Evolutionary conservation across 768 basidiomycete species (phyloP).

Genomic region (Pilatotrama ljubarskyi): DNA sequence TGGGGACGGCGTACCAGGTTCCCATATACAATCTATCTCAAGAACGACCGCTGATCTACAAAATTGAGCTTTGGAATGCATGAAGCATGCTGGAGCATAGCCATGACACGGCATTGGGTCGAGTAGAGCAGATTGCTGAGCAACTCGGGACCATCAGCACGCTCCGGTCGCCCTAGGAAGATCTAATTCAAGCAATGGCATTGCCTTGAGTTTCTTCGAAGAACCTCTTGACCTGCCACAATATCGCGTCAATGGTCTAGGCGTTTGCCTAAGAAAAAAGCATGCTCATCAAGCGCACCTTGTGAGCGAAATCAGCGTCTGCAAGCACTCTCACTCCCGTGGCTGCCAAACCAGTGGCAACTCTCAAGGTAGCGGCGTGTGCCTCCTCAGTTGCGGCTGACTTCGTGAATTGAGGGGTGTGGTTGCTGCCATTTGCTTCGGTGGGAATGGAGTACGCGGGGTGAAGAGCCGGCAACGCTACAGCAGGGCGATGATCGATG

Average conservation of each 20-base stretch:
- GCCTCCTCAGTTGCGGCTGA: constrained; percentile 62
- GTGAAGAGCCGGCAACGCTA: constrained; percentile 30
- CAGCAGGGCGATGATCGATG: background rate
- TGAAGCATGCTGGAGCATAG: too few relatives aligned
- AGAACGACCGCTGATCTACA: background rate
- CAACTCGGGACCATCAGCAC: too few relatives aligned
- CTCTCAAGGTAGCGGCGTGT: constrained; percentile 56
- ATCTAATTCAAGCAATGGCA: background rate
- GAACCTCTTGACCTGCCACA: constrained; percentile 5
- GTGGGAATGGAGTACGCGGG: constrained; percentile 58
- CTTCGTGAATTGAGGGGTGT: constrained; percentile 64
- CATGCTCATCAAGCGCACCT: background rate
- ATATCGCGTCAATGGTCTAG: too few relatives aligned
- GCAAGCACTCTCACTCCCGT: constrained; percentile 60
- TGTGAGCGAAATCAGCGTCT: constrained; percentile 48
- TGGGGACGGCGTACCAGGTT: background rate
- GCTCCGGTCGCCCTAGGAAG: too few relatives aligned
- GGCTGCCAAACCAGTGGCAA: constrained; percentile 62
- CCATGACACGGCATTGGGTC: too few relatives aligned
- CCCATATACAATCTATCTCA: background rate
- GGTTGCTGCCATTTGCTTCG: constrained; percentile 68
- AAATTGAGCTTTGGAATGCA: background rate
- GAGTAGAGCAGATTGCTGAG: too few relatives aligned
- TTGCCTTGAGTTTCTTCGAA: constrained; percentile 3
- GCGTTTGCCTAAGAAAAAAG: background rate